Evolutionary conservation across 176 grass and related monocot genomes (phyloP).

Genomic region (Phyllostachys edulis): DNA sequence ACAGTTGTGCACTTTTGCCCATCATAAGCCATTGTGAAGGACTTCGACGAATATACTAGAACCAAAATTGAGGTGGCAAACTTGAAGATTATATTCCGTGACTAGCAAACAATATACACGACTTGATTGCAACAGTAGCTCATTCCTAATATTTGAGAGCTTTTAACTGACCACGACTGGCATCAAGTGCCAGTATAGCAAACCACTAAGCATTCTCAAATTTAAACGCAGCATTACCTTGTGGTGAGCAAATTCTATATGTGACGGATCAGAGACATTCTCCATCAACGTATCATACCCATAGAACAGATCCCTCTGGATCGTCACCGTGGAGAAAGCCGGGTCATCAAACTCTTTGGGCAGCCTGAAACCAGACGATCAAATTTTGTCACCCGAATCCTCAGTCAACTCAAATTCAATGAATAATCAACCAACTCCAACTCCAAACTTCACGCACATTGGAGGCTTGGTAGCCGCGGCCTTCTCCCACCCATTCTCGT

Average conservation of each 20-base stretch:
- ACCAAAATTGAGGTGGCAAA: background rate
- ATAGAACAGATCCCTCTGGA: constrained; percentile 91
- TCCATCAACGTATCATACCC: constrained; percentile 98
- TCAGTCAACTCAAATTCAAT: background rate
- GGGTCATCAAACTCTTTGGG: constrained; percentile 86
- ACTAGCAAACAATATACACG: background rate
- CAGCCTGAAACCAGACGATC: constrained; percentile 57
- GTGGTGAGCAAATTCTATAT: constrained; percentile 98
- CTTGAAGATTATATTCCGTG: background rate
- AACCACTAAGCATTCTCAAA: background rate
- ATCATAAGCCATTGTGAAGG: background rate
- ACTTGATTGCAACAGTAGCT: background rate
- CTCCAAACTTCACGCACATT: constrained; percentile 36
- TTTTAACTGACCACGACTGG: background rate
- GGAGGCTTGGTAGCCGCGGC: constrained; percentile 72
- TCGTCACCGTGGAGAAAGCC: constrained; percentile 81
- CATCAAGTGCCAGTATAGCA: background rate
- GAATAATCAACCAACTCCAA: background rate
- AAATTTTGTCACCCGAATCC: background rate
- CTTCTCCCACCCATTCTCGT: constrained; percentile 89
- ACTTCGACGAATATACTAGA: background rate
- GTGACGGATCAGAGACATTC: constrained; percentile 93
- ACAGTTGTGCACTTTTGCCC: background rate
- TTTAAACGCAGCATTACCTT: constrained; percentile 41
- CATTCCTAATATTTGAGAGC: background rate